Base-by-base conservation (phyloP, 805 yeast genomes). In the Wickerhamomyces subpelliculosus region DNA sequence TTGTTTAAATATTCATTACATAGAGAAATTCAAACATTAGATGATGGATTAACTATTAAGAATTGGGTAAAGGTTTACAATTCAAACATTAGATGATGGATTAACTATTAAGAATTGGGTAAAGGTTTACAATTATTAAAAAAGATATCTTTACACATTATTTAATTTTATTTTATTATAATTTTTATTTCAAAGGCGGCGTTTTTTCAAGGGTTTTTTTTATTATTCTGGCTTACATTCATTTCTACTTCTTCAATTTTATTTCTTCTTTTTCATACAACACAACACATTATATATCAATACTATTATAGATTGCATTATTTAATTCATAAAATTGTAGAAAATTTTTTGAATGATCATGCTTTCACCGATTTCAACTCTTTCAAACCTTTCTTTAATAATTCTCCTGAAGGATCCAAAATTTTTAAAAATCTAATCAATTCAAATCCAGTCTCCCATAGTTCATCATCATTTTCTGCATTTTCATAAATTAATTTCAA, bases 21-120 rank as follows among this genome's bases (percentile, higher is more conserved):
- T 7, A 64, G 66, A 9, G 68, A 61, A 35, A 66, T 64, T 3
- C 48, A 58, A 5, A 57, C 51, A 18, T 59, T 75, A 36, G 65
- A 68, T 2, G 88, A 81, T 55, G 88, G 88, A 0, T 55, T 80
- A 36, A 62, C 62, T 5, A 64, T 79, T 1, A 78, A 75, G 44
- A 55, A 60, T 44, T 81, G 88, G 88, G 60, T 55, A 11, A 75
- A 70, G 39, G 49, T 55, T 18, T 39, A 40, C 28, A n/a, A n/a
- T n/a, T n/a, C n/a, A n/a, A n/a, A n/a, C 29, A 27, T 20, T 37
- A 17, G 21, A 20, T 23, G 32, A 81, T 55, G 88, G 88, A 0
- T 55, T 80, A 36, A 62, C 62, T 5, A 64, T 79, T 1, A 78
- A 75, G 44, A 55, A 60, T 44, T 81, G 88, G 88, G 60, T 55